These are phyloP conservation scores for Imleria badia DNA, from an alignment of 768 basidiomycete species.

Conservation along the genomic window DNA sequence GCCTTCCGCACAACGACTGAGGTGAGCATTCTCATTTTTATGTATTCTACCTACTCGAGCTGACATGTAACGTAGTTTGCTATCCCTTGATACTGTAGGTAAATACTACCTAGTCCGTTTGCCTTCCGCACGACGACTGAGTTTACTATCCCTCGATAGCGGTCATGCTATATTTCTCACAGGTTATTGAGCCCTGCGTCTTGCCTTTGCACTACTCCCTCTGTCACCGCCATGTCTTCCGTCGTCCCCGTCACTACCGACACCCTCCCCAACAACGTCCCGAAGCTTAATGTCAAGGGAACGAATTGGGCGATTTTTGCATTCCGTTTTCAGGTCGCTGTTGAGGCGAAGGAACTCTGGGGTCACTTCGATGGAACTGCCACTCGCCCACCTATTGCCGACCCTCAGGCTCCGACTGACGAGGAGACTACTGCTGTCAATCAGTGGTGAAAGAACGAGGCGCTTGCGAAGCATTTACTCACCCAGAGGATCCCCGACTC, in stretches of 20 bases:
- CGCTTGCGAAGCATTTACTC: not conserved
- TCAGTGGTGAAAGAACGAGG: not conserved
- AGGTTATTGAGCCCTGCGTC: not conserved
- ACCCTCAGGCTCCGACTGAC: not conserved
- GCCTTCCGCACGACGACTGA: too few species aligned
- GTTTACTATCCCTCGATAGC: too few species aligned
- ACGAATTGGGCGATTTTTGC: not conserved
- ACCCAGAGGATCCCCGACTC: not conserved
- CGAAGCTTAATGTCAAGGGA: not conserved
- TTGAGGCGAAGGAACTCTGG: not conserved
- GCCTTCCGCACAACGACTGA: too few species aligned
- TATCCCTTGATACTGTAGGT: too few species aligned
- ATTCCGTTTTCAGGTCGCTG: not conserved
- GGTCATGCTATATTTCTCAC: too few species aligned
- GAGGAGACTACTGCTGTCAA: not conserved
- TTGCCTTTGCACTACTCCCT: too few species aligned
- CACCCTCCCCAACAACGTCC: not conserved
- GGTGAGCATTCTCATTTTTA: too few species aligned
- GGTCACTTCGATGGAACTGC: not conserved
- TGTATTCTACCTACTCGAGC: too few species aligned
- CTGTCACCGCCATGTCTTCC: not conserved
- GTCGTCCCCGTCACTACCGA: not conserved
- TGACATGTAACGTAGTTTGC: too few species aligned
- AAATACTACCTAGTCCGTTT: too few species aligned
- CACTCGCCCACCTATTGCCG: not conserved